These are phyloP conservation scores for Boletus subcaerulescens DNA, from an alignment of 768 basidiomycete species.

Conservation along the genomic window DNA sequence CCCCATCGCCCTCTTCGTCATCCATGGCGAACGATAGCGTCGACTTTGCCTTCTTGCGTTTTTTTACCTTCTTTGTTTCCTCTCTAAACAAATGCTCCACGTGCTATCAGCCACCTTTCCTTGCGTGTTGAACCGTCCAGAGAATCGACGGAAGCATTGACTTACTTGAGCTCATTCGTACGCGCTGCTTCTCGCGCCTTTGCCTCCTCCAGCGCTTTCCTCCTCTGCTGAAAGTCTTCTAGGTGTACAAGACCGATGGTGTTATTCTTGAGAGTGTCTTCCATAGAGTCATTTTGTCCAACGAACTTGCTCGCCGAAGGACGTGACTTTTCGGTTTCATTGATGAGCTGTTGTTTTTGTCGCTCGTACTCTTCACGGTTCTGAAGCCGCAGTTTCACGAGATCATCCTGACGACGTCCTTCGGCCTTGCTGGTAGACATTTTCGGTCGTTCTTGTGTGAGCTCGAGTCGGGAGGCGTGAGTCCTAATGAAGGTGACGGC, in stretches of 20 bases:
- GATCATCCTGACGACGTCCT: slow-evolving; percentile 81
- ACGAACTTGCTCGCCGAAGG: slow-evolving; percentile 88
- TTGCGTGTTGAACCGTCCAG: slow-evolving; percentile 5
- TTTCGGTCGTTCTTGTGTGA: slow-evolving; percentile 16
- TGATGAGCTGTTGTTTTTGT: slow-evolving; percentile 76
- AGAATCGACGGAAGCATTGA: slow-evolving; percentile 21
- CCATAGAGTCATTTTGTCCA: slow-evolving; percentile 91
- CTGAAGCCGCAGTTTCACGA: slow-evolving; percentile 77
- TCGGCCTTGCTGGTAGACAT: slow-evolving; percentile 82
- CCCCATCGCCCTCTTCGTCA: slow-evolving; percentile 59
- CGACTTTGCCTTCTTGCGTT: slow-evolving; percentile 88
- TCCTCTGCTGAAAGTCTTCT: slow-evolving; percentile 87
- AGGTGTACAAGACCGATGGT: slow-evolving; percentile 90
- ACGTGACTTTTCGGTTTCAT: slow-evolving; percentile 90
- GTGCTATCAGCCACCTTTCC: slow-evolving; percentile 60
- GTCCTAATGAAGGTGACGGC: neutral
- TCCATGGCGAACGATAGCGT: slow-evolving; percentile 91
- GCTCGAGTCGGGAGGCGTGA: neutral
- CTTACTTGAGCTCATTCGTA: slow-evolving; percentile 86
- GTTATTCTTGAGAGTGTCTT: slow-evolving; percentile 85
- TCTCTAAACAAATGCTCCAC: slow-evolving; percentile 88
- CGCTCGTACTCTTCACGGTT: slow-evolving; percentile 80
- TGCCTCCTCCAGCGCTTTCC: slow-evolving; percentile 88
- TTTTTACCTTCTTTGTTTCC: slow-evolving; percentile 82
- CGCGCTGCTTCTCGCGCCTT: slow-evolving; percentile 86